Conservation (phyloP, 352 stramenopile genomes). For the Phytophthora foliorum region DNA sequence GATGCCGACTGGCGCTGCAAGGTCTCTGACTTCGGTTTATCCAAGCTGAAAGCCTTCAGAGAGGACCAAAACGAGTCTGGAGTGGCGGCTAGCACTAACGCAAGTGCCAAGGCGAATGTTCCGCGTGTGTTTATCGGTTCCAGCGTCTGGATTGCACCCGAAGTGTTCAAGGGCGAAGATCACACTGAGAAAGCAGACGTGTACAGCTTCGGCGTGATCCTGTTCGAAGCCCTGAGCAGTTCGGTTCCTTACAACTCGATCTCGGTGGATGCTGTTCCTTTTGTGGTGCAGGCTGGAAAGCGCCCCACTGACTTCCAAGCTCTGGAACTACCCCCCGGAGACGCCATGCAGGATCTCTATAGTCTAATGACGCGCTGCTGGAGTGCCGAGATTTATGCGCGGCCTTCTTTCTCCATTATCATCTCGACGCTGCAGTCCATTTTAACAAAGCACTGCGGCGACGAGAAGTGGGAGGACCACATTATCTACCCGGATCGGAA, state of each 20-base stretch:
- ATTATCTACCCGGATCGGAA: conserved; percentile 88
- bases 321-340: conserved; percentile 54
- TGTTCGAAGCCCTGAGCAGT: conserved; percentile 78
- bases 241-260: conserved; percentile 81
- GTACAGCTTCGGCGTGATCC: conserved; percentile 89
- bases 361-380: conserved; percentile 84
- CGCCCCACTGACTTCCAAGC: conserved; percentile 80
- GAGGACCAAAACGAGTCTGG: conserved; percentile 58
- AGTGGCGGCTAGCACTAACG: conserved; percentile 1
- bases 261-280: conserved; percentile 83
- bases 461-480: conserved; percentile 87
- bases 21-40: conserved; percentile 92
- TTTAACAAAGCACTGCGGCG: conserved; percentile 70
- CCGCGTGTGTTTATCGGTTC: conserved; percentile 82
- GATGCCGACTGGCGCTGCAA: conserved; percentile 91
- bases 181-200: conserved; percentile 92
- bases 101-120: conserved; percentile 21
- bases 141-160: conserved; percentile 92
- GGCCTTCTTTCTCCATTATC: conserved; percentile 86
- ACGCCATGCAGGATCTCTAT: conserved; percentile 75
- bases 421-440: conserved; percentile 81
- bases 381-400: conserved; percentile 70
- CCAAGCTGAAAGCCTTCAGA: conserved; percentile 84
- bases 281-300: conserved; percentile 83
- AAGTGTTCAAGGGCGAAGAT: conserved; percentile 89